Conservation (phyloP, 306 rosid genomes). For the Sicyos baderoa region DNA sequence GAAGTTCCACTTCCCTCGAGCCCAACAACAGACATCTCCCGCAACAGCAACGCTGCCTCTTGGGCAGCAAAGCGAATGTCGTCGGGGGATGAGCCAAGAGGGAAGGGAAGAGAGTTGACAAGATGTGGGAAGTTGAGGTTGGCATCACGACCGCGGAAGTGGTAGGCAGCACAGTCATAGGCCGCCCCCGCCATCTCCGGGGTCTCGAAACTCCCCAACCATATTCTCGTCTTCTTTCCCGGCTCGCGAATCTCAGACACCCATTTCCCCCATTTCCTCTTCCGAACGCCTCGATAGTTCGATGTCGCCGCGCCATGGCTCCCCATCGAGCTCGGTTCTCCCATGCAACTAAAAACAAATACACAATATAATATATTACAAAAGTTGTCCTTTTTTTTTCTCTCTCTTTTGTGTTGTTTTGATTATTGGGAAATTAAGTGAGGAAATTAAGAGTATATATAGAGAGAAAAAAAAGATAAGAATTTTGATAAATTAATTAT, state of each 20-base stretch:
- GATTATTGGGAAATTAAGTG: neutral
- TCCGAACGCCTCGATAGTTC: constrained; percentile 74
- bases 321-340: neutral
- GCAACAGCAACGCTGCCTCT: constrained; percentile 49
- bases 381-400: neutral
- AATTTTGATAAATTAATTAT: neutral
- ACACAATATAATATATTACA: neutral
- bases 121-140: constrained; percentile 60
- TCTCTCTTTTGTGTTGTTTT: neutral
- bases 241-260: constrained; percentile 89
- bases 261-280: constrained; percentile 98
- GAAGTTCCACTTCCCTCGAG: neutral
- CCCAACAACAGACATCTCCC: constrained; percentile 4
- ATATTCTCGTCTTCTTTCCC: constrained; percentile 65
- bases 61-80: constrained; percentile 71
- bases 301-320: constrained; percentile 41
- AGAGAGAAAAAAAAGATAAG: neutral
- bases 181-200: constrained; percentile 90
- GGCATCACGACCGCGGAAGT: constrained; percentile 43
- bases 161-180: constrained; percentile 73
- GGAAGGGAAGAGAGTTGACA: constrained; percentile 36
- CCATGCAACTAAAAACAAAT: neutral
- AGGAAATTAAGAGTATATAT: neutral
- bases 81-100: constrained; percentile 38
- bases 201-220: constrained; percentile 76